Conservation (phyloP, 257 asterid genomes). For the Vinca minor region DNA sequence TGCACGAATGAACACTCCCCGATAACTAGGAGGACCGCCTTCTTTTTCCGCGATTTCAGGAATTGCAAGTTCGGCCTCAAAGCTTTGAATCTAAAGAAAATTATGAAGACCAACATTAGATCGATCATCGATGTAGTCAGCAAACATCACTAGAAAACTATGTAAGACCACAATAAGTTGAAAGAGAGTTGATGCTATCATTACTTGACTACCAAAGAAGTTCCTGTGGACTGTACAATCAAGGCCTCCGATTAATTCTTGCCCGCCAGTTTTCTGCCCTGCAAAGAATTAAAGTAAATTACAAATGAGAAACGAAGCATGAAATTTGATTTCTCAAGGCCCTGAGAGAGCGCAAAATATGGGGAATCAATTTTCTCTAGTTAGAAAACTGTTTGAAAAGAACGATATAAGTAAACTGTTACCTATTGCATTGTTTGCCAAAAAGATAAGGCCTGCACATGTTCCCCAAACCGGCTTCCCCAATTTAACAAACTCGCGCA, state of each 20-base stretch:
- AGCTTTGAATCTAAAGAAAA: conserved; percentile 72
- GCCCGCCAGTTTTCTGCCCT: conserved; percentile 96
- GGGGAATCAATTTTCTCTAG: not conserved
- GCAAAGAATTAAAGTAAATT: conserved; percentile 10
- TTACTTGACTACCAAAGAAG: conserved; percentile 91
- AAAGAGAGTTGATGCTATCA: no score
- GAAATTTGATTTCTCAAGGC: not conserved
- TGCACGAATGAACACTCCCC: conserved; percentile 81
- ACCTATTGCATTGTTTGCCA: conserved; percentile 90
- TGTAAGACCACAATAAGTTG: not conserved
- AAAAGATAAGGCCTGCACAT: conserved; percentile 92
- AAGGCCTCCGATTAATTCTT: conserved; percentile 91
- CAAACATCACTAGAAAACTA: not conserved
- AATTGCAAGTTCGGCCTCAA: conserved; percentile 71
- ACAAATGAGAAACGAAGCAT: conserved; percentile 6
- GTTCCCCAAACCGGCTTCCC: conserved; percentile 99
- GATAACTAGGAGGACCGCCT: conserved; percentile 88
- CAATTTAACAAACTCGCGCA: conserved; percentile 77
- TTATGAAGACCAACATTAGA: not conserved
- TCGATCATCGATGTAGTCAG: conserved; percentile 6
- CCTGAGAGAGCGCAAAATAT: not conserved
- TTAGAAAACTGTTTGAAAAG: not conserved
- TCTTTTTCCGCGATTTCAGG: conserved; percentile 75
- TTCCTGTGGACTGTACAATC: conserved; percentile 82
- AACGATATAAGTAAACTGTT: conserved; percentile 8